Base-by-base conservation (phyloP, 2,329 filamentous ascomycete species). In the Diaporthe eres region DNA sequence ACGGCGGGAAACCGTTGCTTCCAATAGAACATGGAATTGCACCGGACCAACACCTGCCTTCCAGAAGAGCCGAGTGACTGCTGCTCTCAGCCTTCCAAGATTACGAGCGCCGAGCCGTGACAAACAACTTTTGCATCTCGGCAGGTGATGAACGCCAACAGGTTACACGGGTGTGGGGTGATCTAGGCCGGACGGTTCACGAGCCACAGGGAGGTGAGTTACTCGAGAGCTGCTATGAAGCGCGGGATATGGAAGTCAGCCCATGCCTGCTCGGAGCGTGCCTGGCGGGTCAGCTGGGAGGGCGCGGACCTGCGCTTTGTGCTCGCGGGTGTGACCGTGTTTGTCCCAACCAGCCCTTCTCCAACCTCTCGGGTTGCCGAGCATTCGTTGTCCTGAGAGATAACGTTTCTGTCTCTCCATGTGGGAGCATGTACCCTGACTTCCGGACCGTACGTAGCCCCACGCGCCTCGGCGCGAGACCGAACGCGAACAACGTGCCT, bases 151-250 rank as follows among this genome's bases (percentile, higher is more conserved):
- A 53, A 31, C 17, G 37, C 34, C 37, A 31, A 25, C n/a, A 42
- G 22, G 70, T 75, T 58, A 68, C 74, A 75, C 70, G 13, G 49
- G 57, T 44, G 47, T 75, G 51, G 47, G 70, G 49, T 39, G 60
- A 31, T 37, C 37, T 60, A 25, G 71, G 60, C 25, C 58, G 34
- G 34, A 49, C 10, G 53, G 12, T 1, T 37, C 37, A 47, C 17
- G 49, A 65, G 34, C 10, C 25, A 15, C 61, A 15, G 9, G 58
- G n/a, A 13, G 25, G 31, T 55, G 22, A 22, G 47, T 57, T 37
- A 55, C 65, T 42, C 49, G 10, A 39, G 49, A 65, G 25, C 28
- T 6, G 34, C 25, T 4, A 8, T 39, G 34, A 44, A 34, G 61
- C 47, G 31, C 12, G 17, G 39, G 51, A 39, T n/a, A 34, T 7